A percentile compares a stretch with the other conserved stretches of the same genome.
These are phyloP conservation scores for Salisapilia sapeloensis DNA, from an alignment of 352 stramenopile species.

Conservation along the genomic window DNA sequence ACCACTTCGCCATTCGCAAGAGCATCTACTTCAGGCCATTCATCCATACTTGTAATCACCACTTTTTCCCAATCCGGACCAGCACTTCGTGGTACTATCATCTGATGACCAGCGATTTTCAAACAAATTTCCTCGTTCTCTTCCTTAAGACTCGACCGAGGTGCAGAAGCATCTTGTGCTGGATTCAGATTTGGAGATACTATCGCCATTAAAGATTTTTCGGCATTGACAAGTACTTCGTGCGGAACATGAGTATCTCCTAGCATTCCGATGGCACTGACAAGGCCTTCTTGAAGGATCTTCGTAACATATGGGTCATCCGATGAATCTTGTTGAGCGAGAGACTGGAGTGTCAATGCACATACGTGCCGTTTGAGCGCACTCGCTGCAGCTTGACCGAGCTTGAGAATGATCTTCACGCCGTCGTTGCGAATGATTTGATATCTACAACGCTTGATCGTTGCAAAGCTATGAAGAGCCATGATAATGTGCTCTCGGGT, in stretches of 20 bases:
- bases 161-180: neutral
- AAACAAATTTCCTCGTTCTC: too few relatives aligned
- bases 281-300: constrained; percentile 53
- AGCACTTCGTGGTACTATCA: constrained; percentile 25
- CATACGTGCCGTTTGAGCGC: constrained; percentile 50
- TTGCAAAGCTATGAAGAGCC: constrained; percentile 42
- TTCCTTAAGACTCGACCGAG: neutral
- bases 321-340: constrained; percentile 19
- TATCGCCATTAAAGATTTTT: constrained; percentile 5
- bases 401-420: constrained; percentile 44
- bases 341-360: constrained; percentile 31
- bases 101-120: constrained; percentile 9
- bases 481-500: constrained; percentile 56
- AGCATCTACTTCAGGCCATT: constrained; percentile 27
- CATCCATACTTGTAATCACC: constrained; percentile 20
- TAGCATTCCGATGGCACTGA: constrained; percentile 34
- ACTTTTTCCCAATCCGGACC: constrained; percentile 40
- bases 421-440: constrained; percentile 61
- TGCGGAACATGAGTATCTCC: constrained; percentile 33
- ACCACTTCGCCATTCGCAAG: constrained; percentile 1
- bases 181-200: constrained; percentile 4
- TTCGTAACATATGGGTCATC: constrained; percentile 28
- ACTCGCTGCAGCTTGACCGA: constrained; percentile 19
- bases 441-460: constrained; percentile 28
- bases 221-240: constrained; percentile 21